phyloP scores from a whole-genome alignment of 2,329 filamentous ascomycete species.

The Monilinia polystroma region DNA sequence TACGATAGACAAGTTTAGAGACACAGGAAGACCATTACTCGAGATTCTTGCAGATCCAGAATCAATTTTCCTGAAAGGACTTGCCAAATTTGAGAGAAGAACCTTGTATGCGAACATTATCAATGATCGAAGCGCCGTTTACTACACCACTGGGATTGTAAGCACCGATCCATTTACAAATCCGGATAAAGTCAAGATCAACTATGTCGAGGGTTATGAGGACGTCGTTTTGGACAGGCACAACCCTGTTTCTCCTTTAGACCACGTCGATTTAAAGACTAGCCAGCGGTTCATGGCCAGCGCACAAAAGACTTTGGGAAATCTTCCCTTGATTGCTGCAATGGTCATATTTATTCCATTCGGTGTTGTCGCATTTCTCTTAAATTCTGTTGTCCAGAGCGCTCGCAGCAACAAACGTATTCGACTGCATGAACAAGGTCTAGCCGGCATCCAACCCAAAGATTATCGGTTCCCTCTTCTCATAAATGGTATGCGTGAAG shows the following conservation, averaged over 20 bases:
- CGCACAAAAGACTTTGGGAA: conserved; percentile 40
- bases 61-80: conserved; percentile 80
- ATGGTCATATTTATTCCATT: conserved; percentile 72
- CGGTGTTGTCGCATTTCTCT: conserved; percentile 66
- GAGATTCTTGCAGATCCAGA: conserved; percentile 77
- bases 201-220: conserved; percentile 72
- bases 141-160: conserved; percentile 79
- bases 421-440: conserved; percentile 69
- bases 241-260: conserved; percentile 54
- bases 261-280: conserved; percentile 39
- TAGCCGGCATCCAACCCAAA: conserved; percentile 64
- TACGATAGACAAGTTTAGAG: conserved; percentile 78
- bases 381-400: conserved; percentile 76
- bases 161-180: conserved; percentile 75
- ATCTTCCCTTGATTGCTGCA: conserved; percentile 62
- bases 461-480: conserved; percentile 75
- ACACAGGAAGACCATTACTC: conserved; percentile 77
- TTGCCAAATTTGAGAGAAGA: conserved; percentile 72
- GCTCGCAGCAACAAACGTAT: conserved; percentile 73
- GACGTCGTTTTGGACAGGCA: conserved; percentile 71
- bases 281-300: conserved; percentile 35
- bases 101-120: conserved; percentile 82
- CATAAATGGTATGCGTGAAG: conserved; percentile 71
- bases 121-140: conserved; percentile 79
- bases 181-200: conserved; percentile 64